Percentiles rank a stretch among this genome's conserved stretches.
phyloP scores from a whole-genome alignment of 2,329 filamentous ascomycete species.

The Neonectria ditissima region DNA sequence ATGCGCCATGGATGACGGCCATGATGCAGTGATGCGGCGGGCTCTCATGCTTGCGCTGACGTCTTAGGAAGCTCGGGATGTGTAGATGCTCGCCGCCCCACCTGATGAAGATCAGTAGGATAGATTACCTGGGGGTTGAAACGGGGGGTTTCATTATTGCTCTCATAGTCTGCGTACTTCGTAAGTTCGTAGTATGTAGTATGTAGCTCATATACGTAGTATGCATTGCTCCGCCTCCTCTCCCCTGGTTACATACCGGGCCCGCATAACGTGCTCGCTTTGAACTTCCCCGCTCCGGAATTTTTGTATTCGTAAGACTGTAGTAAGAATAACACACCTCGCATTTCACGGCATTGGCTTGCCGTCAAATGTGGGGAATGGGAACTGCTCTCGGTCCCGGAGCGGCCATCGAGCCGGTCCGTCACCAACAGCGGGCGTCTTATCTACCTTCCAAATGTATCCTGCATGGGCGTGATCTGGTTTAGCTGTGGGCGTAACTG shows the following conservation, averaged over 20 bases:
- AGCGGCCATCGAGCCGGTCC: neutral
- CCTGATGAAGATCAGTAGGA: neutral
- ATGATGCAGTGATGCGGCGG: neutral
- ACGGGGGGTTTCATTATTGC: neutral
- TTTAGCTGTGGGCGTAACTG: neutral
- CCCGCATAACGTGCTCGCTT: slow-evolving; percentile 9
- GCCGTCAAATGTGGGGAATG: neutral
- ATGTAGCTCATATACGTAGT: too few relatives aligned
- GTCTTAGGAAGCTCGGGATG: slow-evolving; percentile 11
- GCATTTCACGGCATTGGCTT: neutral
- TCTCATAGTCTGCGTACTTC: too few relatives aligned
- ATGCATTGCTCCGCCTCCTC: too few relatives aligned
- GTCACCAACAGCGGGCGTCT: neutral
- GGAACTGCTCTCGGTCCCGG: neutral
- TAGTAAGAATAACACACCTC: neutral
- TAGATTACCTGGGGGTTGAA: slow-evolving; percentile 1
- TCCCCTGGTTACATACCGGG: neutral
- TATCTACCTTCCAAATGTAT: neutral
- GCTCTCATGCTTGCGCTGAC: neutral
- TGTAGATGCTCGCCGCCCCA: neutral
- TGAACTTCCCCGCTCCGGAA: slow-evolving; percentile 12
- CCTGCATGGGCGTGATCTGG: neutral
- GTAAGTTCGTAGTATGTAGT: too few relatives aligned
- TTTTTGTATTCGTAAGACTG: neutral
- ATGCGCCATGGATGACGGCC: slow-evolving; percentile 14